Base-by-base conservation (phyloP, 192 early-diverging fungal genomes). In the Coemansia erecta region DNA sequence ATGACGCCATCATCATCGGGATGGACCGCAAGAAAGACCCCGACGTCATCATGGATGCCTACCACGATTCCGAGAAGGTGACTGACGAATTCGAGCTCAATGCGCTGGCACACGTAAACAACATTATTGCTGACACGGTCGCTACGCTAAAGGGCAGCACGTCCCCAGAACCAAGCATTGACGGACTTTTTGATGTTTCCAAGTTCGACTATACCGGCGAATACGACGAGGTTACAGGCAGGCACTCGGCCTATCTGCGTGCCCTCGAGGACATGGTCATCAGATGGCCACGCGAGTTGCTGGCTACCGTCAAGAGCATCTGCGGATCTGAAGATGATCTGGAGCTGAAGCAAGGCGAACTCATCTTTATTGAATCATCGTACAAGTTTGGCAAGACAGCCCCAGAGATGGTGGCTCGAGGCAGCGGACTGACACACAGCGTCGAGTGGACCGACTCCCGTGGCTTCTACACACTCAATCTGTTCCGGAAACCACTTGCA, bases 331-430 rank as follows among this genome's bases (percentile, higher is more conserved):
- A 63, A 19, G 48, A 70, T 10, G 40, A 48, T 21, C 53, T 93
- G 19, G 42, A 48, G 0, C 62, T 97, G 15, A 69, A 75, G 18
- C 81, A 85, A 53, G 90, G 84, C 42, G 95, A 98, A 64, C 71
- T 91, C 12, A 90, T 98, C 58, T 89, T 92, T 66, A 73, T 98
- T 43, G 95, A 95, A 70, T 91, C 91, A 57, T 88, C 89, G 1
- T 88, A 91, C 85, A 97, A 97, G 81, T 95, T 89, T 62, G 81
- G 80, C 15, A 40, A 56, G 1, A 58, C 44, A 3, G 92, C 91
- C 51, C 78, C 85, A 2, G 56, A 68, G 4, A 45, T 64, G 7
- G 73, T 92, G 9, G 70, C 88, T 15, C 54, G 73, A 21, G 39
- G 66, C 10, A 61, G 75, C 18, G 78, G 81, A 2, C 70, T 90